Base-by-base conservation (phyloP, 805 yeast species). In the Grigorovia yakushimaensis region DNA sequence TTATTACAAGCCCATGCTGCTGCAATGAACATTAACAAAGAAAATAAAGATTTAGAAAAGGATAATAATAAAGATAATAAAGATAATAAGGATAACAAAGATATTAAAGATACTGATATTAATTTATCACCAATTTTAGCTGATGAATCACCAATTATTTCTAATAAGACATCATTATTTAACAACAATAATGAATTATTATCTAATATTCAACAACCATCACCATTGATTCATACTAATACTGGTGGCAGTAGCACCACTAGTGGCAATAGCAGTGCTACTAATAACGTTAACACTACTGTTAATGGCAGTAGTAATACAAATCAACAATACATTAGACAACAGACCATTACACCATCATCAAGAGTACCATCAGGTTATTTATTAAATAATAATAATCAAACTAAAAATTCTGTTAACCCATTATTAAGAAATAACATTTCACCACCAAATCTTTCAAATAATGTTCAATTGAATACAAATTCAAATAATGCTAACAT, bases 341-440 rank as follows among this genome's bases (percentile, higher is more conserved):
- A 55, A 44, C 65, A 58, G 41, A 46, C 63, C 17, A 49, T 56
- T 18, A 55, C 66, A 2, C 64, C 64, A 30, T 58, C 64, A 21
- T 60, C 67, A 18, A 55, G 68, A 49, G 61, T 64, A 36, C 68
- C 68, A 17, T 62, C 68, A 3, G 68, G 68, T 40, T 64, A 62
- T 46, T 51, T 58, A n/a, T 54, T 63, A 2, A 33, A 33, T 33
- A 57, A 55, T 33, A 54, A 57, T 10, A 51, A 48, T 13, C 47
- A 49, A 51, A n/a, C 54, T 52, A 37, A 59, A 44, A 60, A 52
- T 39, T 47, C 54, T 24, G 47, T 54, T 23, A 64, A 64, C 44
- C 67, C 68, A 4, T 48, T 65, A 46, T 44, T 65, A 45, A 61
- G 69, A 54, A 61, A 58, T 39, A 53, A 58, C 8, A 39, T 27